phyloP scores from a whole-genome alignment of 768 basidiomycete species.

The Pleurotus sapidus region DNA sequence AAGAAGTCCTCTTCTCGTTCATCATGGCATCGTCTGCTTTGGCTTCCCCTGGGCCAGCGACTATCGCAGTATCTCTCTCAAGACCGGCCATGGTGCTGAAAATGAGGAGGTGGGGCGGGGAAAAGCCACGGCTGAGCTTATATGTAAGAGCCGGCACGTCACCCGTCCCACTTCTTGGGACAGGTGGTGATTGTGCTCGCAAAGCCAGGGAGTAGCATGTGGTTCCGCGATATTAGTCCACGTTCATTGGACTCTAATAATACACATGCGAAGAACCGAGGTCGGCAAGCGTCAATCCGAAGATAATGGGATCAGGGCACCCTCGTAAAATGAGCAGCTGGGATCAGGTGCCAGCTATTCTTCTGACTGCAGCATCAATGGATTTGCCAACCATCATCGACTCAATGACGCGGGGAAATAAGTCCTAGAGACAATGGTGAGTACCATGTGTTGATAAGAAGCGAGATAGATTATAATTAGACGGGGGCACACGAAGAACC shows the following conservation, averaged over 20 bases:
- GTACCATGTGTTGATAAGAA: too few species aligned
- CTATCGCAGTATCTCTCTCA: constrained; percentile 10
- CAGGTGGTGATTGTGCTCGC: neutral
- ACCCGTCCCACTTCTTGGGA: neutral
- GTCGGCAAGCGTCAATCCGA: too few species aligned
- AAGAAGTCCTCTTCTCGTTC: constrained; percentile 6
- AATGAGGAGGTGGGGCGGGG: neutral
- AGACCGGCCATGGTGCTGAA: constrained; percentile 10
- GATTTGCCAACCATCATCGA: too few species aligned
- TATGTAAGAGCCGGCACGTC: neutral
- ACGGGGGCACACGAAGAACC: too few species aligned
- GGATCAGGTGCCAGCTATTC: too few species aligned
- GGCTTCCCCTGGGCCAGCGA: constrained; percentile 6
- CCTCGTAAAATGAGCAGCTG: too few species aligned
- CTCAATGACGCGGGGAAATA: too few species aligned
- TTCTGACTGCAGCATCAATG: too few species aligned
- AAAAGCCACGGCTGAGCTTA: neutral
- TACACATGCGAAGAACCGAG: neutral
- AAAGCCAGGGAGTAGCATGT: neutral
- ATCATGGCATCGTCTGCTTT: constrained; percentile 2
- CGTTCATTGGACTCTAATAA: neutral
- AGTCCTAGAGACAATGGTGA: too few species aligned
- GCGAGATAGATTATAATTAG: too few species aligned
- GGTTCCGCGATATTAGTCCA: neutral
- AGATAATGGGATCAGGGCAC: too few species aligned